A percentile compares a stretch with the other conserved stretches of the same genome.
Conservation (phyloP, 345 rosid species). For the Capsella bursapastoris region DNA sequence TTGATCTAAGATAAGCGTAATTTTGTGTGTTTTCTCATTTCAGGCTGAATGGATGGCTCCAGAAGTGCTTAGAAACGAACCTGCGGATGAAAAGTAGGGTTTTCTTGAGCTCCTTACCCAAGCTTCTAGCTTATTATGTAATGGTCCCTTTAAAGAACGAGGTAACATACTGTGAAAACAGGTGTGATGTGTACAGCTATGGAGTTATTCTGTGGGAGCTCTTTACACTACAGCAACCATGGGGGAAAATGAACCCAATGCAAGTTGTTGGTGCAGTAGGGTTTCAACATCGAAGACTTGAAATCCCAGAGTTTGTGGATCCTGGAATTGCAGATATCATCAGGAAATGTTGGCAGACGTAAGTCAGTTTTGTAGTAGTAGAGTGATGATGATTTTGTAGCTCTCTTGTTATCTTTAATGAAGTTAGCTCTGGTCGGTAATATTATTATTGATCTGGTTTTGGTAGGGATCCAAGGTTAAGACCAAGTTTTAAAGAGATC, state of each 20-base stretch:
- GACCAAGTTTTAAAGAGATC: conserved; percentile 89
- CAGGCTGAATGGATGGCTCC: conserved; percentile 99
- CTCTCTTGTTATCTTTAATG: background rate
- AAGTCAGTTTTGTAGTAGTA: conserved; percentile 41
- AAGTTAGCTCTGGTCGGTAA: background rate
- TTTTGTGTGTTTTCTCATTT: conserved; percentile 27
- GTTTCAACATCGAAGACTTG: conserved; percentile 91
- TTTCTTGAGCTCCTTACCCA: background rate
- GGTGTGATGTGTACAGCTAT: conserved; percentile 94
- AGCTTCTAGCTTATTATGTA: conserved; percentile 7
- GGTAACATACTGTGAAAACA: conserved; percentile 43
- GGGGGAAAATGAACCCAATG: conserved; percentile 99
- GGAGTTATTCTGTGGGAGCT: conserved; percentile 99
- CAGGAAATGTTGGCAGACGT: conserved; percentile 89
- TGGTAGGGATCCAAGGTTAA: conserved; percentile 76
- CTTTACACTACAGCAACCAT: conserved; percentile 78
- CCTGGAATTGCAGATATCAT: conserved; percentile 78
- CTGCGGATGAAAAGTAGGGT: conserved; percentile 87
- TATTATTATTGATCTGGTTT: background rate
- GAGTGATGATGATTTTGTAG: background rate
- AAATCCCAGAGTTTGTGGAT: conserved; percentile 73
- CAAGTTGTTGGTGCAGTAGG: conserved; percentile 99
- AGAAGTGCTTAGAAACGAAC: conserved; percentile 95
- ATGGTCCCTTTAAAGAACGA: background rate
- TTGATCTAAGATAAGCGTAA: background rate